Conservation (phyloP, 2,329 filamentous ascomycete genomes). For the Arthrobotrys sphaeroides region DNA sequence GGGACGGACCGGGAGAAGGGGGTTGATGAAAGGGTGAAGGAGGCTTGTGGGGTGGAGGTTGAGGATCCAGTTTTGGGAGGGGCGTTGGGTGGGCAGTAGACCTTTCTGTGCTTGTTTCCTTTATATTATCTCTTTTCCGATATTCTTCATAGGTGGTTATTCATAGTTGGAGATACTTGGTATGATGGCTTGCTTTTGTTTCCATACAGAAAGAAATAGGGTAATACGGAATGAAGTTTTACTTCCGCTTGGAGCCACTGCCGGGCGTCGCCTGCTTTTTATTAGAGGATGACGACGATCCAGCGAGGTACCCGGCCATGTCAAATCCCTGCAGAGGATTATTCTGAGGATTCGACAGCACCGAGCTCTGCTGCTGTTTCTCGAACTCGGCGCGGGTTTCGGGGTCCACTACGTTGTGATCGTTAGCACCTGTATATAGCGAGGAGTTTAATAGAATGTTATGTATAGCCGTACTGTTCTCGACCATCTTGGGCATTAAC, state of each 20-base stretch:
- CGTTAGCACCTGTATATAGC: neutral
- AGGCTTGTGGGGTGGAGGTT: slow-evolving; percentile 61
- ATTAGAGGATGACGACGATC: slow-evolving; percentile 60
- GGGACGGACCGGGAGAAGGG: slow-evolving; percentile 63
- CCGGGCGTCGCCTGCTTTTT: slow-evolving; percentile 17
- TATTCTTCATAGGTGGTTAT: too few relatives aligned
- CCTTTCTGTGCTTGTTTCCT: too few relatives aligned
- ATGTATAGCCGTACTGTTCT: slow-evolving; percentile 78
- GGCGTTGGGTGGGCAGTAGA: slow-evolving; percentile 59
- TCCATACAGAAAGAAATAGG: too few relatives aligned
- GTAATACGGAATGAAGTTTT: too few relatives aligned
- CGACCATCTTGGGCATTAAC: slow-evolving; percentile 93
- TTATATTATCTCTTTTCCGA: too few relatives aligned
- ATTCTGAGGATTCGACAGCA: slow-evolving; percentile 59
- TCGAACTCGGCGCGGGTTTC: slow-evolving; percentile 93
- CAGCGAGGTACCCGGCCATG: slow-evolving; percentile 72
- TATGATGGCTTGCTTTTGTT: too few relatives aligned
- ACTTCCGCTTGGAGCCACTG: slow-evolving; percentile 36
- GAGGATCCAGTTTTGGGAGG: slow-evolving; percentile 65
- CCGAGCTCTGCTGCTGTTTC: slow-evolving; percentile 79
- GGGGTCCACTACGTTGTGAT: slow-evolving; percentile 80
- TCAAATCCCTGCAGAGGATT: slow-evolving; percentile 69
- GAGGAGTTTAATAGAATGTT: neutral
- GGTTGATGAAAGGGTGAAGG: slow-evolving; percentile 64
- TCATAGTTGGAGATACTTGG: too few relatives aligned